Conservation (phyloP, 2,329 filamentous ascomycete species). For the Phyllosticta capitalensis region DNA sequence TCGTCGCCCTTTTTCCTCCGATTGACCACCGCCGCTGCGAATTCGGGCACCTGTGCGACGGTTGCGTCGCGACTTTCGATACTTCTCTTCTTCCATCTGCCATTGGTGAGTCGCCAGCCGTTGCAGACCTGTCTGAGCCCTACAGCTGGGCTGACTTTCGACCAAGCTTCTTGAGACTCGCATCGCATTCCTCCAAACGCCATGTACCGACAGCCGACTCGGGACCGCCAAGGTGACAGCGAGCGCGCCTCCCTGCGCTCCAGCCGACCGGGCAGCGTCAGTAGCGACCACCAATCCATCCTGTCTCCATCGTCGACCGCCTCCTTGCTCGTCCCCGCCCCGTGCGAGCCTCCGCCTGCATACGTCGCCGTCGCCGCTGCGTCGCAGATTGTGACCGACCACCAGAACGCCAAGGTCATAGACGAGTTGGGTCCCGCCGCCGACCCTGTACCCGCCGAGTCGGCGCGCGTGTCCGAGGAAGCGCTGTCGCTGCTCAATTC, state of each 20-base stretch:
- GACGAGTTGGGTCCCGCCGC: slow-evolving; percentile 60
- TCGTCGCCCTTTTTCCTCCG: not conserved
- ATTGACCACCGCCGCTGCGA: not conserved
- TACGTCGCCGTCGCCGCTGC: slow-evolving; percentile 86
- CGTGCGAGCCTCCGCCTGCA: slow-evolving; percentile 65
- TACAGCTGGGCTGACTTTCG: not conserved
- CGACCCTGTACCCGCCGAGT: slow-evolving; percentile 46
- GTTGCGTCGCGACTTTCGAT: not conserved
- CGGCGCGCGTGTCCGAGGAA: slow-evolving; percentile 61
- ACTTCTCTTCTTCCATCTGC: not conserved
- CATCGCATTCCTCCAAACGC: not conserved
- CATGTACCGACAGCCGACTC: slow-evolving; percentile 4
- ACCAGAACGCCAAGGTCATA: slow-evolving; percentile 66
- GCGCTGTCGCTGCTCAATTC: slow-evolving; percentile 75
- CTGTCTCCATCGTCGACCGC: slow-evolving; percentile 39
- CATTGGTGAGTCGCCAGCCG: not conserved
- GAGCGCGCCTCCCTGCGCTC: slow-evolving; percentile 23
- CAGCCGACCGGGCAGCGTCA: slow-evolving; percentile 46
- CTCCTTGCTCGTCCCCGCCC: slow-evolving; percentile 56
- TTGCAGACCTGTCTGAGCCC: not conserved
- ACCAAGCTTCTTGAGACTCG: not conserved
- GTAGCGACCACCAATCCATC: slow-evolving; percentile 56
- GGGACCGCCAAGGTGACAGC: slow-evolving; percentile 4
- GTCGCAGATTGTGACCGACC: slow-evolving; percentile 82
- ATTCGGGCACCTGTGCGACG: not conserved